These are phyloP conservation scores for Cajanus cajan DNA, from an alignment of 306 rosid genomes.

Conservation along the genomic window DNA sequence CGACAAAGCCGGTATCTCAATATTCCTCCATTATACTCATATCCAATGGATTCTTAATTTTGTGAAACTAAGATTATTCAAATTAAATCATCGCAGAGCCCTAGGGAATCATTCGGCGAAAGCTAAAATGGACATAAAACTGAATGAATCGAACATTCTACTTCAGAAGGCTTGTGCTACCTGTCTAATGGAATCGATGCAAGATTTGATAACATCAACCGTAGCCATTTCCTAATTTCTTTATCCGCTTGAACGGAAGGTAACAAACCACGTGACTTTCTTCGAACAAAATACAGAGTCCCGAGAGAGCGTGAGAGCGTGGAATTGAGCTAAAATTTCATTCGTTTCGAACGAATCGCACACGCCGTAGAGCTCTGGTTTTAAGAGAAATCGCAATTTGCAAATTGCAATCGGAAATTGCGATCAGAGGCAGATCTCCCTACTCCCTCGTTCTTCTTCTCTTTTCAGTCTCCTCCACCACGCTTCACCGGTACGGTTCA, in stretches of 20 bases:
- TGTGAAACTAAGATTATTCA: neutral
- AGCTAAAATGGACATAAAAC: neutral
- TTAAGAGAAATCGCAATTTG: neutral
- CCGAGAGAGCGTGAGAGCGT: neutral
- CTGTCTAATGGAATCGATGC: constrained; percentile 73
- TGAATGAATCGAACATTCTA: neutral
- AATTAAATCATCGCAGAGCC: neutral
- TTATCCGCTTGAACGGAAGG: neutral
- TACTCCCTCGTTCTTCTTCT: neutral
- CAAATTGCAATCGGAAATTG: neutral
- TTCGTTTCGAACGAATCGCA: neutral
- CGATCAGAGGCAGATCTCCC: neutral
- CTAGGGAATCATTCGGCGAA: neutral
- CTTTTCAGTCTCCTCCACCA: neutral
- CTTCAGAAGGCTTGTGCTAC: constrained; percentile 33
- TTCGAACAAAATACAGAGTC: neutral
- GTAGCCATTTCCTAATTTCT: constrained; percentile 46
- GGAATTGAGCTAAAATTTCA: neutral
- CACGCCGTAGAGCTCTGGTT: neutral
- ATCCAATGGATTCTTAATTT: neutral
- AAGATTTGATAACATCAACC: constrained; percentile 67
- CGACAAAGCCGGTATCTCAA: neutral
- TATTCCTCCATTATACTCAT: neutral
- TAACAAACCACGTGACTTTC: neutral
- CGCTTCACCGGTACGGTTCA: neutral